Evolutionary conservation across 345 rosid genomes (phyloP), one percentile per base, ranked within the genome.

Genomic region (Arabidopsis suecica): DNA sequence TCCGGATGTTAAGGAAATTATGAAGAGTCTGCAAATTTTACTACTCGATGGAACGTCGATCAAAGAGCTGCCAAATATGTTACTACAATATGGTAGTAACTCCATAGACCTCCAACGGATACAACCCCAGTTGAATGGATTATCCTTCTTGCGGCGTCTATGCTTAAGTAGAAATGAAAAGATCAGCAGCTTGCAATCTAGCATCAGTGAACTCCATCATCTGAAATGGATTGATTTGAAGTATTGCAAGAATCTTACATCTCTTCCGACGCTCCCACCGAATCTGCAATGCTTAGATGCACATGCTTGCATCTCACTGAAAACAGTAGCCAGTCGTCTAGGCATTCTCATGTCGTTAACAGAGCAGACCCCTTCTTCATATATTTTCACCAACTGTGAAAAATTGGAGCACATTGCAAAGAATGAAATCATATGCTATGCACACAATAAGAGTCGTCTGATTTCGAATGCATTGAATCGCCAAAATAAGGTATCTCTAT

Each of bases 261-360:
- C 69, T 30, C 14, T 72, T 63, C 13, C 20, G n/a, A 73, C 36
- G 9, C 70, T 73, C 5, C 77, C 77, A 53, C 69, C 77, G 1
- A 73, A 73, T 51, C 77, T 73, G 7, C 44, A 63, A n/a, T 63
- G 4, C 77, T 63, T 73, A 9, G 4, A 73, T 41, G 77, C 77
- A 13, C 69, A 73, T 54, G 77, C 6, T 14, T 71, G 75, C 16
- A 36, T 0, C 49, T 45, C 65, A 0, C 37, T 71, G 0, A 47
- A 59, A 23, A 47, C 59, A 34, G 75, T 71, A 22, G 75, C 67
- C 0, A 71, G 66, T 14, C 75, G 58, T 5, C 5, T 59, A 0
- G 65, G 58, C n/a, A 11, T 8, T 22, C 74, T 34, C 2, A 1
- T 20, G 57, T 37, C 44, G 34, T 3, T 33, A 47, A 34, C 37